A percentile compares a stretch with the other conserved stretches of the same genome.
These are phyloP conservation scores for Mycena pura DNA, from an alignment of 768 basidiomycete genomes.

Conservation along the genomic window DNA sequence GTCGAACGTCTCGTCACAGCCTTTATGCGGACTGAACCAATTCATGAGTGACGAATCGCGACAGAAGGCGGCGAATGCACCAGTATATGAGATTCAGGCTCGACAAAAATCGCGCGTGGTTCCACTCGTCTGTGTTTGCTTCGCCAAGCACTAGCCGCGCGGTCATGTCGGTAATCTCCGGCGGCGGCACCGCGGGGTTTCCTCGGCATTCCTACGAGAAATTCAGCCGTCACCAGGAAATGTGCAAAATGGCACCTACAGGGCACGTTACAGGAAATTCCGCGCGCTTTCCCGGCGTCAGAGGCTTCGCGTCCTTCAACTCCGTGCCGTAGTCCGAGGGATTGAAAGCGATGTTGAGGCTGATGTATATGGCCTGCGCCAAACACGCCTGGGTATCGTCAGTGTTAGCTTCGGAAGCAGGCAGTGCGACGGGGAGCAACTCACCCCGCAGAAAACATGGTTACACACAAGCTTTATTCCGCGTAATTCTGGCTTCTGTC, in stretches of 20 bases:
- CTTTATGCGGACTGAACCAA: slow-evolving; percentile 26
- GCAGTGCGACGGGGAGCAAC: not conserved
- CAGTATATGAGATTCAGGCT: slow-evolving; percentile 30
- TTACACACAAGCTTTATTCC: slow-evolving; percentile 31
- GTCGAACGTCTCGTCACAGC: slow-evolving; percentile 30
- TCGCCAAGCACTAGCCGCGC: slow-evolving; percentile 29
- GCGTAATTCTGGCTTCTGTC: slow-evolving; percentile 10
- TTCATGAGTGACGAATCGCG: not conserved
- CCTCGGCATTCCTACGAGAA: slow-evolving; percentile 15
- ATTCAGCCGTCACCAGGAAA: not conserved
- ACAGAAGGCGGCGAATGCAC: not conserved
- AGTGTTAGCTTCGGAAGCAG: not conserved
- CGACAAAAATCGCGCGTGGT: slow-evolving; percentile 27
- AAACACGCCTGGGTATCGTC: slow-evolving; percentile 22
- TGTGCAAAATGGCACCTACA: not conserved
- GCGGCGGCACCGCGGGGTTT: slow-evolving; percentile 23
- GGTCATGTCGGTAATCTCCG: slow-evolving; percentile 26
- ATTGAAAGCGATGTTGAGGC: slow-evolving; percentile 29
- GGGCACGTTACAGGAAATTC: slow-evolving; percentile 31
- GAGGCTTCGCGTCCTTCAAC: not conserved
- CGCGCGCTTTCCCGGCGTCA: slow-evolving; percentile 11
- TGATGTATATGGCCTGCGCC: slow-evolving; percentile 25
- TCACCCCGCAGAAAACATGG: slow-evolving; percentile 31
- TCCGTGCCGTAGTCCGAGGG: slow-evolving; percentile 24
- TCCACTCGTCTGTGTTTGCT: slow-evolving; percentile 30